Evolutionary conservation across 371 early-diverging fungal genomes (phyloP).

Genomic region (Umbelopsis sp.): DNA sequence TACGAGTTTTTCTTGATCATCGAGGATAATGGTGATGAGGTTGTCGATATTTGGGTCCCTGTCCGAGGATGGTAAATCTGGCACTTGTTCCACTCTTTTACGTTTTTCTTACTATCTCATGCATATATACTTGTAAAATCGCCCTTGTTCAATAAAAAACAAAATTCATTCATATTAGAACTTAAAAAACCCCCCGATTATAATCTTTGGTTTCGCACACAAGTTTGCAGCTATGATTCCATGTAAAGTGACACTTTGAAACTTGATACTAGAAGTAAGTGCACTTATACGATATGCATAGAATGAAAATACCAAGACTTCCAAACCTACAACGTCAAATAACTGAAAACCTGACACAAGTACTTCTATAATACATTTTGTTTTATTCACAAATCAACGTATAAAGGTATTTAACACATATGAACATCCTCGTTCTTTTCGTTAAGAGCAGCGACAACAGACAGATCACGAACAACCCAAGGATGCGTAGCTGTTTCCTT

Average conservation of each 20-base stretch:
- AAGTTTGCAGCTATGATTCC: too few species aligned
- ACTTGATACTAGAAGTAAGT: too few species aligned
- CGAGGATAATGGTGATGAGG: conserved; percentile 35
- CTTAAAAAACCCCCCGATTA: too few species aligned
- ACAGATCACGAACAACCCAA: conserved; percentile 24
- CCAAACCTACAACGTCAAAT: too few species aligned
- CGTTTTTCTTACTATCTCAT: not conserved
- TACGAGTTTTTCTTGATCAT: conserved; percentile 42
- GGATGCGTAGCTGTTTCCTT: conserved; percentile 22
- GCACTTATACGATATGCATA: too few species aligned
- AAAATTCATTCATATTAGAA: too few species aligned
- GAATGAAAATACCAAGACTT: too few species aligned
- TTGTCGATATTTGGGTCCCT: conserved; percentile 54
- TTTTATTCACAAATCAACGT: not conserved
- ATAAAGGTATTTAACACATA: not conserved
- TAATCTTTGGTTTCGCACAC: too few species aligned
- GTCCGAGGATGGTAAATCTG: conserved; percentile 45
- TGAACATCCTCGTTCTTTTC: conserved; percentile 17
- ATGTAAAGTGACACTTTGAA: too few species aligned
- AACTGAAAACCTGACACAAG: not conserved
- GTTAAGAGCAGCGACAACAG: conserved; percentile 19
- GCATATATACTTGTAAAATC: not conserved
- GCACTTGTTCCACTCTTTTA: not conserved
- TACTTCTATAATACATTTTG: not conserved
- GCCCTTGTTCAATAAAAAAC: too few species aligned